Base-by-base conservation (phyloP, 179 eudicot species). In the Carnegiea gigantea region DNA sequence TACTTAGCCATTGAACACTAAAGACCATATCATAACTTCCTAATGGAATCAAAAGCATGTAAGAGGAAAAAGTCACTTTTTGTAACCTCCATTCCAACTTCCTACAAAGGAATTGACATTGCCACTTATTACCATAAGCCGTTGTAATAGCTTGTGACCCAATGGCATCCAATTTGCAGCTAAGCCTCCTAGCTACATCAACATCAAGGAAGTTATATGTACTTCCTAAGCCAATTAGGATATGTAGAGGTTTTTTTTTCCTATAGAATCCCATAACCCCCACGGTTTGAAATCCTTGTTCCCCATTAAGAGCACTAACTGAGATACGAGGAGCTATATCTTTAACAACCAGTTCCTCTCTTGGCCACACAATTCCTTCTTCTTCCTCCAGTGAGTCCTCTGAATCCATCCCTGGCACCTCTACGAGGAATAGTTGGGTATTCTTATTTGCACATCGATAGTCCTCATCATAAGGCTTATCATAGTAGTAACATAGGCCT, bases 1-100 rank as follows among this genome's bases (percentile, higher is more conserved):
- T 38, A 9, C n/a, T 6, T 4, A 80, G 23, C 77, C 82, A 80
- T 3, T 73, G 71, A 6, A 80, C 40, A 2, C 77, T 72, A 43
- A 73, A 12, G 6, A 78, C 81, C 57, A 73, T 23, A 1, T 46
- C 77, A 44, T 20, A 73, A 0, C 33, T 80, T 3, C 59, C 77
- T 7, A 73, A 23, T 10, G 57, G 77, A 1, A 73, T 5, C 2
- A 46, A 0, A 17, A 73, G 49, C 13, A 73, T 26, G 21, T 46
- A 59, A 44, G 57, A 0, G 1, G 17, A 1, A 46, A 21, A 46
- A 1, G 5, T 23, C 0, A 8, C 36, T 6, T 36, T 24, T 3
- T 46, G 33, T 0, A 73, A 2, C 11, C 21, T 9, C 77, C 77
- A 73, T 2, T 6, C 2, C 3, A 73, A 73, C 24, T 23, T 17